Evolutionary conservation across 805 yeast species (phyloP).

Genomic region (Sungouiella thailandica): DNA sequence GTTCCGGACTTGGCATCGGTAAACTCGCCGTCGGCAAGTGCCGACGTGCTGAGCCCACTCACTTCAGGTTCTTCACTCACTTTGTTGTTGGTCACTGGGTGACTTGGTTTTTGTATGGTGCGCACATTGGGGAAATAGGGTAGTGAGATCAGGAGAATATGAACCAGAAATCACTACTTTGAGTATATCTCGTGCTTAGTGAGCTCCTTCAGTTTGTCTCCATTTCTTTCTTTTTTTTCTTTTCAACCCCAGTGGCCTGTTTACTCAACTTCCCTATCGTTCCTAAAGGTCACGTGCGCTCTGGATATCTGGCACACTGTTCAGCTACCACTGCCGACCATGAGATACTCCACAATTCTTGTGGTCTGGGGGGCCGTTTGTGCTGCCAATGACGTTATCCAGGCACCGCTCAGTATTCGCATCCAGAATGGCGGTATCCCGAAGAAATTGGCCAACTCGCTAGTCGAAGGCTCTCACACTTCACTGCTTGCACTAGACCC

Average conservation of each 20-base stretch:
- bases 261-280: not conserved
- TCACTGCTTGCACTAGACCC: no score
- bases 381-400: not conserved
- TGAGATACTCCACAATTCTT: not conserved
- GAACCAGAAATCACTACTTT: no score
- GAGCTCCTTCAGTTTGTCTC: not conserved
- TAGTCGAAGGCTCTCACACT: no score
- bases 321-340: not conserved
- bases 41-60: constrained; percentile 33
- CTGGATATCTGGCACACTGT: constrained; percentile 2
- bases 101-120: no score
- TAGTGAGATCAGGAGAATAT: no score
- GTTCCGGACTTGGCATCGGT: constrained; percentile 4
- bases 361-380: not conserved
- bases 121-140: no score
- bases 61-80: constrained; percentile 6
- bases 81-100: not conserved
- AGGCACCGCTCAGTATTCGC: not conserved
- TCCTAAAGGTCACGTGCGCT: not conserved
- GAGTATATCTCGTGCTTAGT: no score
- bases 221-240: not conserved
- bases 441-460: constrained; percentile 7
- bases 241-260: not conserved
- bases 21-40: constrained; percentile 25
- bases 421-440: constrained; percentile 4